Evolutionary conservation across 2,329 filamentous ascomycete genomes (phyloP), one percentile per base, ranked within the genome.

Genomic region (Sclerotiophoma versabilis): DNA sequence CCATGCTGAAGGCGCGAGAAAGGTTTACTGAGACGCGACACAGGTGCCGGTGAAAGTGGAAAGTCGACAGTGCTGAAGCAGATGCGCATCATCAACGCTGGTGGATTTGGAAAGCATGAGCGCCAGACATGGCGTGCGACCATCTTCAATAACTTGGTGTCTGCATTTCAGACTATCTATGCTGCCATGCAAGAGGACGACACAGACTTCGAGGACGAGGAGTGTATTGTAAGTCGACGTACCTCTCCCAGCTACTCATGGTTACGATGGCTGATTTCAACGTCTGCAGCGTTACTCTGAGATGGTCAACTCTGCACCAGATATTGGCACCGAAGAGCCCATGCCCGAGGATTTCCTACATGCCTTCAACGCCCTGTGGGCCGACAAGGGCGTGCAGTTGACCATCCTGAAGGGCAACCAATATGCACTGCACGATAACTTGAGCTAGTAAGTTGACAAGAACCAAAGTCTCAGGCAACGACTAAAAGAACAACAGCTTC

Each of bases 51-150:
- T 72, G 93, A 98, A 79, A 95, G 90, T 54, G 91, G 93, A 63
- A 98, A 98, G 79, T 97, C 93, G 8, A 98, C 93, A 1, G 93
- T 98, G 55, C 85, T 98, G 63, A 98, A 98, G 81, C 93, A 98
- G 82, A 98, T 99, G 95, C 93, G 93, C 76, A 87, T 99, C 76
- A 97, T 99, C 67, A 95, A 98, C 75, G 87, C 92, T 12, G 88
- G 92, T 75, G 93, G 95, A 44, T 98, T 98, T 79, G 91, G 87
- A 70, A 90, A 91, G 69, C 87, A 86, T 61, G 95, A 98, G 76
- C 91, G 92, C 75, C 87, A 96, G 62, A 92, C 97, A 81, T 96
- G 92, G 84, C 92, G 95, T 66, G 90, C 92, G 14, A 93, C 97
- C 69, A 93, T 98, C 64, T 98, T 97, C 78, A 93, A 89, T 77